Base-by-base conservation (phyloP, 768 basidiomycete genomes). In the Lyophyllum decastes region DNA sequence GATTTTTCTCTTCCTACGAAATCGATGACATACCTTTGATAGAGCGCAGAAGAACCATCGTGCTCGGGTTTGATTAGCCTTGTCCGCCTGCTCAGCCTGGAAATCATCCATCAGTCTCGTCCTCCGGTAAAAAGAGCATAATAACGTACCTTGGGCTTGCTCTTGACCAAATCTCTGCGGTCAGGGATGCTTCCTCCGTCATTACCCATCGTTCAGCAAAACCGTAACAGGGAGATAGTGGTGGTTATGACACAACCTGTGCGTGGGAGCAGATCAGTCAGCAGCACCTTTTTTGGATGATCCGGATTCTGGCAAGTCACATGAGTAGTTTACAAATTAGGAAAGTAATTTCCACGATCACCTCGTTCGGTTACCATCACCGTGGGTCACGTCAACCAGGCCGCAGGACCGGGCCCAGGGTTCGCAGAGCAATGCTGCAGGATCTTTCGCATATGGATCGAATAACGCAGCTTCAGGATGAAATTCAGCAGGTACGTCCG, bases 361-460 rank as follows among this genome's bases (percentile, higher is more conserved):
- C 40, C 6, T 41, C 40, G 40, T 16, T 41, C 40, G 17, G 11
- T 38, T 38, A 38, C 35, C 35, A 17, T 17, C 35, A 17, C 11
- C n/a, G 16, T 41, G 40, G 17, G 6, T 19, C n/a, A 41, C 35
- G 35, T 16, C 35, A 26, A 27, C 25, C 25, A 43, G 14, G 1
- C 17, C n/a, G n/a, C n/a, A n/a, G 19, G 34, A 58, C 30, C 33
- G 4, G 34, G 21, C 21, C 22, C 35, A 2, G 17, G 33, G 27
- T 60, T 63, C 61, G 75, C 85, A 84, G 85, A 83, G 90, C 77
- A 78, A 93, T 93, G 90, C 90, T 93, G 82, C 87, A 91, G 82
- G 90, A 92, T 85, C 76, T 93, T 72, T 85, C 90, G 72, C 87
- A 92, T 79, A 95, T 95, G 94, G 94, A 95, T 81, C 88, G 93